Base-by-base conservation (phyloP, 1,284 basidiomycete species). In the Malassezia yamatoensis region DNA sequence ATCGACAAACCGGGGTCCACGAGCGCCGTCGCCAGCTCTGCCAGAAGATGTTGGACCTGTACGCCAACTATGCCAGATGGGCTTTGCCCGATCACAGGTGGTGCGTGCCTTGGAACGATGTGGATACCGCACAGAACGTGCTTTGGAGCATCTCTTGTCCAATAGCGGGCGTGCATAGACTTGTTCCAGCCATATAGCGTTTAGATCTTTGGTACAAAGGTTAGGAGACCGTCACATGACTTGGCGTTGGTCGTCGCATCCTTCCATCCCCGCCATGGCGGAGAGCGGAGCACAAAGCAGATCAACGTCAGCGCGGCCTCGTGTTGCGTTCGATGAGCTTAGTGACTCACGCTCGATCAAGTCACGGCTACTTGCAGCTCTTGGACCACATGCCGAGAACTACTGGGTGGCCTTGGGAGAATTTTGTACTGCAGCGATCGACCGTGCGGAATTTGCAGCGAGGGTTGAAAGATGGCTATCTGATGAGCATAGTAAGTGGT, bases 361-460 rank as follows among this genome's bases (percentile, higher is more conserved):
- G 29, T 34, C 40, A 41, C 44, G 35, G 16, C 55, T 58, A 6
- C 35, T 58, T 9, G 38, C 47, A 8, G 70, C 65, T n/a, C 61
- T 74, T 1, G 71, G 71, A 13, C 59, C 62, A 21, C 62, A 66
- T 33, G 67, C 69, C 7, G 59, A 60, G 2, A 61, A 63, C 34
- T 78, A 78, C 67, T 78, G 77, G 77, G 49, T 61, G 32, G 66
- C 72, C 2, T 64, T 78, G 13, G 60, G 67, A 2, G 70, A 68
- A 16, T 77, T 78, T 58, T 60, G 76, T 59, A 70, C 66, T 9
- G 77, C 73, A 9, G 65, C 69, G 49, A 72, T 77, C 44, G 74
- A 73, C 48, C 62, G 76, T 2, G 50, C 54, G 6, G 76, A 78
- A 57, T 75, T 78, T 51, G 75, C 77, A 21, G 59, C 66, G 38